Conservation (phyloP, 192 early-diverging fungal genomes). For the Coemansia sp. region DNA sequence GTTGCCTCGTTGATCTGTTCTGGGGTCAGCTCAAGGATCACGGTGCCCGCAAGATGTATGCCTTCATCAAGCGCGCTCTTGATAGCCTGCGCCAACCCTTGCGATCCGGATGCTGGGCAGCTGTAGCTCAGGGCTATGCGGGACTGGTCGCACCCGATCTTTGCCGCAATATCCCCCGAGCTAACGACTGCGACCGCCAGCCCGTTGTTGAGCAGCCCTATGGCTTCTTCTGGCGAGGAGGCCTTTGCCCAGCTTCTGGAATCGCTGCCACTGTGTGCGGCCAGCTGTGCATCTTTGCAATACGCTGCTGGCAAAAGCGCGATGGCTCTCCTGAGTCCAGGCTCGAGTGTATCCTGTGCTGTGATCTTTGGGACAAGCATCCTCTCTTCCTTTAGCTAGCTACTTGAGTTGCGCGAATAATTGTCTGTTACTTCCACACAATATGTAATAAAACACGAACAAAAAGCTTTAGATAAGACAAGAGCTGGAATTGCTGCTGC, state of each 20-base stretch:
- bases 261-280: neutral
- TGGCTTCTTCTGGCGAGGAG: constrained; percentile 14
- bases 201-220: constrained; percentile 42
- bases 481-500: neutral
- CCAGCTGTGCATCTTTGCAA: constrained; percentile 24
- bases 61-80: constrained; percentile 15
- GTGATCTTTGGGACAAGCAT: constrained; percentile 51
- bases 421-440: neutral
- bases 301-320: constrained; percentile 20
- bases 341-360: constrained; percentile 10
- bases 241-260: constrained; percentile 24
- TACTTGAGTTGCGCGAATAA: neutral
- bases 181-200: constrained; percentile 32
- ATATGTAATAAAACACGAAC: neutral
- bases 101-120: neutral
- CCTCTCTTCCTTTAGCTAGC: neutral
- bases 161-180: neutral
- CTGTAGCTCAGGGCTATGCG: constrained; percentile 42
- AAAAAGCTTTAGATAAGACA: neutral
- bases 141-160: constrained; percentile 12
- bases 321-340: constrained; percentile 18
- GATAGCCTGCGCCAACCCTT: constrained; percentile 6
- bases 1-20: constrained; percentile 30
- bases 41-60: constrained; percentile 28
- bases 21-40: constrained; percentile 30